Conservation (phyloP, 148 eudicot genomes). For the Rhododendron vialii region DNA sequence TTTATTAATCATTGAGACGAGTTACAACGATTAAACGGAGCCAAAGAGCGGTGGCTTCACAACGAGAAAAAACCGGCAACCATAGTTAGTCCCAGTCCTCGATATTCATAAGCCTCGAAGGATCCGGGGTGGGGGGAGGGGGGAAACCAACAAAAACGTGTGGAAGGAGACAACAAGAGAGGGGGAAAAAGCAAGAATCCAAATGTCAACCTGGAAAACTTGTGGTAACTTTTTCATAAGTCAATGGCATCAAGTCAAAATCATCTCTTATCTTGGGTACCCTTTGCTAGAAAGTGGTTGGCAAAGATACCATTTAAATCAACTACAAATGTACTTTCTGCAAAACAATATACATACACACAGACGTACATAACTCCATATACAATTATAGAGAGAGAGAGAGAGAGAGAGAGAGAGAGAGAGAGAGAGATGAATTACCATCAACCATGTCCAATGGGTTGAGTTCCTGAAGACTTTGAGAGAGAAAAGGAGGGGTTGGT, state of each 20-base stretch:
- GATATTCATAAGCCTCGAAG: too few species aligned
- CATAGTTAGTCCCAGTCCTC: too few species aligned
- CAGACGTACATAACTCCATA: not conserved
- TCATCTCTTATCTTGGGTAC: not conserved
- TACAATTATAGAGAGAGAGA: not conserved
- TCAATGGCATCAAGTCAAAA: not conserved
- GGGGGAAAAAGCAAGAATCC: not conserved
- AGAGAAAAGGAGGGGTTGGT: not conserved
- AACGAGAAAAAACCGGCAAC: too few species aligned
- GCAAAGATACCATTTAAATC: not conserved
- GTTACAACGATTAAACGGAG: too few species aligned
- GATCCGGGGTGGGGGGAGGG: too few species aligned
- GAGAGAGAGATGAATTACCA: not conserved
- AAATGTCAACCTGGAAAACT: not conserved
- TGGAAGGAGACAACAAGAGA: not conserved
- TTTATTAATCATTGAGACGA: too few species aligned
- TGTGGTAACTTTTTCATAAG: not conserved
- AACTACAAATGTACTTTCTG: not conserved
- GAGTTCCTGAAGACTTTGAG: not conserved
- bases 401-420: not conserved
- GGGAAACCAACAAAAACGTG: not conserved
- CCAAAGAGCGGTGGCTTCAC: too few species aligned
- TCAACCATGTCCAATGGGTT: not conserved
- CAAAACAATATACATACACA: not conserved
- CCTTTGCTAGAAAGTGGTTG: not conserved